Base-by-base conservation (phyloP, 2,329 filamentous ascomycete genomes). In the Paecilomyces sp. region DNA sequence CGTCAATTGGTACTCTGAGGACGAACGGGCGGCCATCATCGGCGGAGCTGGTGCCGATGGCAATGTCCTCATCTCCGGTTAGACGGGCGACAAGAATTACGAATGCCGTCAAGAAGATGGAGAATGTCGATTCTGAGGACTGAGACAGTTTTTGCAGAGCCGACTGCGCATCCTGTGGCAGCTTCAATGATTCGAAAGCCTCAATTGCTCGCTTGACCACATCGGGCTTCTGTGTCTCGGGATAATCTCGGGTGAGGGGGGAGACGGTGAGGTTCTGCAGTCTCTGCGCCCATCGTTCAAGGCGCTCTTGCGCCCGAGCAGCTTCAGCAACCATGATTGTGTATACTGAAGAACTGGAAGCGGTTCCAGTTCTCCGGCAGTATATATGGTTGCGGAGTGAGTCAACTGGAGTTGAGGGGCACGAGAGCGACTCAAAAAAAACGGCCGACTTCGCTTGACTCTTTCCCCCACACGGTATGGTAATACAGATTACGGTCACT, bases 21-120 rank as follows among this genome's bases (percentile, higher is more conserved):
- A 80, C 77, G 61, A 80, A 79, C 52, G 77, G 74, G 53, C 76
- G 75, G 31, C 76, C 77, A 64, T 78, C 76, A 52, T 76, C 74
- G 9, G 68, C 71, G 12, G 70, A 68, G 60, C 75, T 79, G 53
- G 78, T 79, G 36, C 76, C 78, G 58, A 80, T 69, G 34, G 77
- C 76, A 61, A 80, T 79, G 64, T 80, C 78, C 62, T 80, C 79
- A 61, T 80, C 78, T 18, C 78, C 79, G 13, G 78, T 80, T 63
- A 80, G 67, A 61, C 78, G 75, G 61, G 74, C 74, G 24, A 78
- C 76, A 53, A 80, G 68, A 56, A 78, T 69, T 2, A 78, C 69
- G 54, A 78, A 77, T 22, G 77, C 76, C 24, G 77, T 73, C 60
- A 80, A 65, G 54, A 80, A 70, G 50, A 78, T 68, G 2, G 72